Evolutionary conservation across 805 yeast genomes (phyloP), one percentile per base, ranked within the genome.

Genomic region (Spathaspora arborariae): DNA sequence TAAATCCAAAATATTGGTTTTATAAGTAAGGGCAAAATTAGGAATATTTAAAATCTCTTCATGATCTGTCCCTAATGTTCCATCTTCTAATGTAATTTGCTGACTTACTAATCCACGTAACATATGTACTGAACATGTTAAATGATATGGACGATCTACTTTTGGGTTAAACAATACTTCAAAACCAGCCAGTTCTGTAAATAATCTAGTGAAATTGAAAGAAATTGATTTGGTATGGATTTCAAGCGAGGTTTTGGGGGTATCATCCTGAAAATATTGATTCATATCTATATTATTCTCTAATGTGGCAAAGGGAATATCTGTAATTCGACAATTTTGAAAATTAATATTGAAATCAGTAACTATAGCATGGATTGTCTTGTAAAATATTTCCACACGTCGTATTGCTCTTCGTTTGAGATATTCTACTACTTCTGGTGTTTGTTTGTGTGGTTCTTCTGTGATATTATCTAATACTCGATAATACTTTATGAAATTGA

Each of bases 41-140:
- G 76, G 76, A 1, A 70, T 42, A 34, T 59, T 63, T 15, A 70
- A 49, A 9, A 70, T 51, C 48, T 69, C 74, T 42, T 60, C 62
- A 0, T 54, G 44, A 4, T 43, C 30, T 36, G 49, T 52, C 16
- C 53, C 50, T 13, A 39, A 13, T 13, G 38, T 20, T 7, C 39
- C 50, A 4, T 38, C 26, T 20, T 40, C 42, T 20, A 48, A 39
- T 22, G 41, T 44, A 1, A 24, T 37, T 11, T 15, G 27, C 7
- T 41, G 46, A 1, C 57, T 51, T 44, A 60, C 66, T 36, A 59
- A 53, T 5, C 67, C 47, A 20, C 57, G 58, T 16, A 72, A 49
- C 10, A 67, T 51, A 57, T 67, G 74, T 1, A 68, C 45, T 0
- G 74, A 62, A 6, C 56, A 49, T 8, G 68, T 60, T 27, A 64